Base-by-base conservation (phyloP, 1,284 basidiomycete species). In the Thecaphora thlaspeos region DNA sequence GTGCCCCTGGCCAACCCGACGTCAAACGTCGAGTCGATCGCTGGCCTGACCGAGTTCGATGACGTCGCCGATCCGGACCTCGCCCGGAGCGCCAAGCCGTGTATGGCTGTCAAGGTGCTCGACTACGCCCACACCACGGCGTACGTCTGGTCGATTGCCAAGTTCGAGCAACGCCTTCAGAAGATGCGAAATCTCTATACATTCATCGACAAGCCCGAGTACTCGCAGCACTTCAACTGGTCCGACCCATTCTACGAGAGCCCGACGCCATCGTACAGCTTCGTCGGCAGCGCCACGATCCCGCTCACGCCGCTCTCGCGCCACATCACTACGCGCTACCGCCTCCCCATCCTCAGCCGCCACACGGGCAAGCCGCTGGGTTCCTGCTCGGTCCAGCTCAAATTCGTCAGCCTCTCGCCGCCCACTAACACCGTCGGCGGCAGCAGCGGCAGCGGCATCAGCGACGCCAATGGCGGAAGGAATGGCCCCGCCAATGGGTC, bases 111-210 rank as follows among this genome's bases (percentile, higher is more conserved):
- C 80, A 96, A 93, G 78, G 88, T 97, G 37, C 81, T 96, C 24
- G 72, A 75, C 50, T 60, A 70, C 28, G 39, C 51, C n/a, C 65
- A 71, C 44, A 48, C 34, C 36, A 55, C 56, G 8, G 54, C 60
- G 45, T 71, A 75, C 44, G 55, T 71, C 40, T 98, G 94, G 94
- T 92, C 91, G 17, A 80, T 94, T 37, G 86, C 89, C 64, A 86
- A 90, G 42, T 85, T 97, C 74, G 86, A 88, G 65, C 88, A 90
- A 67, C 91, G 93, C 57, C 81, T 97, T 8, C 86, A 87, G 61
- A 88, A 90, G 64, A 98, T 98, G 93, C 87, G 91, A 42, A 94
- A 94, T 75, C 82, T 94, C 30, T 90, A 88, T 19, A 87, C 87
- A n/a, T 91, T 92, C 77, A 89, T 93, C 69, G 89, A 92, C 78